Conservation (phyloP, 2,329 filamentous ascomycete genomes). For the Madurella fahalii region DNA sequence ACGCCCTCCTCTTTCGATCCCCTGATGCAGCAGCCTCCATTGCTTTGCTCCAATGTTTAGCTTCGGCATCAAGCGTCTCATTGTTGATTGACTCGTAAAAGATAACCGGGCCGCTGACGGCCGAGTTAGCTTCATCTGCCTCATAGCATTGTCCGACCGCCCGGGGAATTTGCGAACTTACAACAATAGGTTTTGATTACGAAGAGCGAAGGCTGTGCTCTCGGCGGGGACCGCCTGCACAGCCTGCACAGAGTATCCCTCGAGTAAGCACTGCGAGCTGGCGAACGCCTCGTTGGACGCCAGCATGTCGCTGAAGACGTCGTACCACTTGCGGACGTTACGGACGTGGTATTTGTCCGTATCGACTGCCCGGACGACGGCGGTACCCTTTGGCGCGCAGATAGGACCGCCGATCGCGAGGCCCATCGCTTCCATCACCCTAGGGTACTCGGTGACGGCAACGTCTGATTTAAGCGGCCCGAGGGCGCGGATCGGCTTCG, state of each 20-base stretch:
- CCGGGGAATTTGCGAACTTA: background rate
- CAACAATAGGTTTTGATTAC: background rate
- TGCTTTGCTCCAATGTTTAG: conserved; percentile 6
- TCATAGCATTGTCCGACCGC: too few species aligned
- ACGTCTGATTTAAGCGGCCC: background rate
- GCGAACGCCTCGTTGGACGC: conserved; percentile 5
- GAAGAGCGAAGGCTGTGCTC: conserved; percentile 12
- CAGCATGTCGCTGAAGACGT: conserved; percentile 1
- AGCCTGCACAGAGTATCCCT: conserved; percentile 12
- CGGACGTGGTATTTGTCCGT: conserved; percentile 5
- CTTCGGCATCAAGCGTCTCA: conserved; percentile 9
- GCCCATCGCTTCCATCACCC: background rate
- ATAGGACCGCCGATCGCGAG: background rate
- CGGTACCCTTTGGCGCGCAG: background rate
- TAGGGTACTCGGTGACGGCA: too few species aligned
- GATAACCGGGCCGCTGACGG: background rate
- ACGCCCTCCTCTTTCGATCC: background rate
- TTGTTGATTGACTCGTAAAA: conserved; percentile 1
- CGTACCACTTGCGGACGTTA: conserved; percentile 6
- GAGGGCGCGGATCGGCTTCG: background rate
- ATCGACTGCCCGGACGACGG: background rate
- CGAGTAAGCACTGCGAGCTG: conserved; percentile 7
- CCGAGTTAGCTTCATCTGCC: too few species aligned
- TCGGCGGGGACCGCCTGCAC: conserved; percentile 2
- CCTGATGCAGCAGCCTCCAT: conserved; percentile 9